phyloP scores from a whole-genome alignment of 2,329 filamentous ascomycete genomes.

The Fusarium devonianum region DNA sequence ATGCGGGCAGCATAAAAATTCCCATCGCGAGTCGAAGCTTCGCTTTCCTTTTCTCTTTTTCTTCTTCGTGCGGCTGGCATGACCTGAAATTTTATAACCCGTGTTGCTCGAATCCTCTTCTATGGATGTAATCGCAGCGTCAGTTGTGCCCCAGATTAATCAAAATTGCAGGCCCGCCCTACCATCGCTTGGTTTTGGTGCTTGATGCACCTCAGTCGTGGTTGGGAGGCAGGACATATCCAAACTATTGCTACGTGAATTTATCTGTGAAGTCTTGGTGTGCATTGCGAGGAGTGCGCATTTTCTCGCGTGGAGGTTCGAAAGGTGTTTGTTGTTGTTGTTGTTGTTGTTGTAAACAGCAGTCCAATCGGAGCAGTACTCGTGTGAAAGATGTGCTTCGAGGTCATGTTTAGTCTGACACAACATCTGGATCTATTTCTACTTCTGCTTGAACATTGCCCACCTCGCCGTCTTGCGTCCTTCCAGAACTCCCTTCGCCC shows the following conservation, averaged over 20 bases:
- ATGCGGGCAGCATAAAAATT: conserved; percentile 43
- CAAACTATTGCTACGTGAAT: conserved; percentile 20
- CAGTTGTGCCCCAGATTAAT: conserved; percentile 80
- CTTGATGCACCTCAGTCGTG: conserved; percentile 43
- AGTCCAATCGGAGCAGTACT: background rate
- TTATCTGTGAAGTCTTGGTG: no score
- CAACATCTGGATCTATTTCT: conserved; percentile 40
- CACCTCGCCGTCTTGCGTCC: conserved; percentile 19
- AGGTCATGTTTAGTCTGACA: background rate
- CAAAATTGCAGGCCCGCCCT: conserved; percentile 77
- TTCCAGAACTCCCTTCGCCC: conserved; percentile 33
- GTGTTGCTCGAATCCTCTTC: conserved; percentile 77
- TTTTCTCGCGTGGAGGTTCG: no score
- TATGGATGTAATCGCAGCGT: conserved; percentile 69
- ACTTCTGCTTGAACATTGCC: conserved; percentile 12
- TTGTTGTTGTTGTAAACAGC: background rate
- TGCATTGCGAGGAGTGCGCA: no score
- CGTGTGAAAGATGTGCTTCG: background rate
- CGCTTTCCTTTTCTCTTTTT: conserved; percentile 58
- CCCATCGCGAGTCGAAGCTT: conserved; percentile 30
- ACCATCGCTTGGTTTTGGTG: conserved; percentile 54
- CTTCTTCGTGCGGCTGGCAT: conserved; percentile 83
- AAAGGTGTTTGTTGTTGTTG: no score
- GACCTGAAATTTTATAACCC: conserved; percentile 72
- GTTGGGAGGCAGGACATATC: conserved; percentile 55